Evolutionary conservation across 2,329 filamentous ascomycete species (phyloP).

Genomic region (Exophiala sp.): DNA sequence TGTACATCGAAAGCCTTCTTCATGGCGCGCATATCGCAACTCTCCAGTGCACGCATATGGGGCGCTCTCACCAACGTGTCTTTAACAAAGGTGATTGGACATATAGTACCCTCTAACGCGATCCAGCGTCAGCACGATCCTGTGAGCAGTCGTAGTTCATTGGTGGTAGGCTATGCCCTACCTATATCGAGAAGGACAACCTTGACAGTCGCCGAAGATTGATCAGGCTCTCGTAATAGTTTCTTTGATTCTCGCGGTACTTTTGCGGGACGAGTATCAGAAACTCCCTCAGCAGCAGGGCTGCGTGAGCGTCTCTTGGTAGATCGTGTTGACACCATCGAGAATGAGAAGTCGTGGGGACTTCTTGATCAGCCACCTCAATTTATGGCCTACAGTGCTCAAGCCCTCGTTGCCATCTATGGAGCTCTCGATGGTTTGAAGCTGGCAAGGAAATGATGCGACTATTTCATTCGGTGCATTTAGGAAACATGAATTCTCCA

Average conservation of each 20-base stretch:
- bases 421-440: no score
- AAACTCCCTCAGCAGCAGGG: background rate
- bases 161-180: background rate
- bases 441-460: no score
- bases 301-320: slow-evolving; percentile 14
- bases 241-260: background rate
- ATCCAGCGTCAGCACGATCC: background rate
- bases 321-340: slow-evolving; percentile 14
- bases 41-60: background rate
- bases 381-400: no score
- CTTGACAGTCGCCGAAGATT: slow-evolving; percentile 3
- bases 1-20: background rate
- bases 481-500: no score
- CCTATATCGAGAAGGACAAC: slow-evolving; percentile 16
- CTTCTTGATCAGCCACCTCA: no score
- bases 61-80: slow-evolving; percentile 17
- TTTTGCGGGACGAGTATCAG: slow-evolving; percentile 3
- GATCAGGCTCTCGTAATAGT: background rate
- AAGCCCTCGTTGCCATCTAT: no score
- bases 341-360: background rate
- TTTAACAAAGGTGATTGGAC: slow-evolving; percentile 25
- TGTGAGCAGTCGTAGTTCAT: background rate
- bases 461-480: no score
- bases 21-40: background rate
- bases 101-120: slow-evolving; percentile 25